Base-by-base conservation (phyloP, 1,284 basidiomycete species). In the Boletellus dicymbophilus region DNA sequence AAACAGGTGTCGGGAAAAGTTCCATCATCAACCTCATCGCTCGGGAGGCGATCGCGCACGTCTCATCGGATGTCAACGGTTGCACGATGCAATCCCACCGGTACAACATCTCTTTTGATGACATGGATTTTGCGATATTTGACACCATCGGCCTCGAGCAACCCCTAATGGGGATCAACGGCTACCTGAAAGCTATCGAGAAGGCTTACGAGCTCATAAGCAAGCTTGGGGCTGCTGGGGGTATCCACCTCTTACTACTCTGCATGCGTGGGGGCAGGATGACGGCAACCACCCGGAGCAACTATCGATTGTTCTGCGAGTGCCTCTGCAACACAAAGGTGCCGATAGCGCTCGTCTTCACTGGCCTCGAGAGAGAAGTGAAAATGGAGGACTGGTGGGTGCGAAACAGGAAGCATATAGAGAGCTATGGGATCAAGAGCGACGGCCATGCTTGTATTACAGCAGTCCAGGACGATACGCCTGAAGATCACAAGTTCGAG, bases 401-500 rank as follows among this genome's bases (percentile, higher is more conserved):
- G 30, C 53, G 54, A 46, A 65, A 67, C 48, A 48, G 56, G 33
- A 37, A 12, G 0, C 47, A 53, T 11, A 73, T 76, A 49, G 48
- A 60, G 16, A 40, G 49, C 23, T 58, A 68, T 30, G 62, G 61
- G 1, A 72, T 76, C 52, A 50, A 53, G 31, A 66, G 68, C 25
- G 31, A 49, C 1, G 71, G 63, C 6, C 61, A 68, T 20, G 74
- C 72, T 16, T 77, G 74, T 48, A 65, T 76, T 31, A 77, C 75
- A 1, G 68, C 72, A 18, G 65, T 68, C 27, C 48, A 44, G 21
- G 62, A 57, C 11, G 66, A 64, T 18, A 46, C 36, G 18, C 52
- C 49, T 4, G 59, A 68, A 27, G 46, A 60, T 30, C 42, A 30
- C 53, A 66, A 69, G 41, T 66, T 49, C 30, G 27, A 21, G 20